Percentiles rank a stretch among this genome's conserved stretches.
These are phyloP conservation scores for Cladosporium sp. DNA, from an alignment of 2,329 filamentous ascomycete species.

Conservation along the genomic window DNA sequence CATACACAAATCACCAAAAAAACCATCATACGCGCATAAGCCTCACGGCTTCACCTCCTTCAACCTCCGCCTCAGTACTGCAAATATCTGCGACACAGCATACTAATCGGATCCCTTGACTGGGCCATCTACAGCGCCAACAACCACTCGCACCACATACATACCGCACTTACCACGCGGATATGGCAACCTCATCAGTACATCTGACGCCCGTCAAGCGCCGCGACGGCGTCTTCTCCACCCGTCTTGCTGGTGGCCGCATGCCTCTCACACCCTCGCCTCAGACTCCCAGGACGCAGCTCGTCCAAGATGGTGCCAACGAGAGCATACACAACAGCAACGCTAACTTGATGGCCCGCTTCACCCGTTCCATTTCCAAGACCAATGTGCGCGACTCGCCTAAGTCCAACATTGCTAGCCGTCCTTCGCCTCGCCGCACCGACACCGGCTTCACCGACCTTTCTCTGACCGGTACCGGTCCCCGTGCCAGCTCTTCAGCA, in stretches of 20 bases:
- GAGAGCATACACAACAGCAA: constrained; percentile 74
- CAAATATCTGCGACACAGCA: constrained; percentile 36
- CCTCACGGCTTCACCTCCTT: constrained; percentile 26
- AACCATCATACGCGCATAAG: constrained; percentile 21
- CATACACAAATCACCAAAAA: constrained; percentile 21
- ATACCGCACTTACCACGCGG: constrained; percentile 35
- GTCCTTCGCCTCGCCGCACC: constrained; percentile 76
- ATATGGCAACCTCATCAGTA: constrained; percentile 80
- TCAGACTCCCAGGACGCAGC: constrained; percentile 64
- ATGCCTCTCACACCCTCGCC: constrained; percentile 95
- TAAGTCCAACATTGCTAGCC: constrained; percentile 90
- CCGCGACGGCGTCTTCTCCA: constrained; percentile 88
- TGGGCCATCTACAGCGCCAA: constrained; percentile 37
- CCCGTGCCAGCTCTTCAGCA: constrained; percentile 39
- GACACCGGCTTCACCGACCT: constrained; percentile 94
- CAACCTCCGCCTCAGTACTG: constrained; percentile 34
- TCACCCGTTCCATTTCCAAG: constrained; percentile 69
- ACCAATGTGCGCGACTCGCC: constrained; percentile 77
- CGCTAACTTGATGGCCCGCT: constrained; percentile 75
- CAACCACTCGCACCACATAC: constrained; percentile 25
- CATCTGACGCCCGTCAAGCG: constrained; percentile 86
- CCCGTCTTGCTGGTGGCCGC: constrained; percentile 89
- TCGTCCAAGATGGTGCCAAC: constrained; percentile 50
- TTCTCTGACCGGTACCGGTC: constrained; percentile 80
- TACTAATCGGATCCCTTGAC: constrained; percentile 42